Conservation (phyloP, 148 eudicot species). For the Agrostemma githago region DNA sequence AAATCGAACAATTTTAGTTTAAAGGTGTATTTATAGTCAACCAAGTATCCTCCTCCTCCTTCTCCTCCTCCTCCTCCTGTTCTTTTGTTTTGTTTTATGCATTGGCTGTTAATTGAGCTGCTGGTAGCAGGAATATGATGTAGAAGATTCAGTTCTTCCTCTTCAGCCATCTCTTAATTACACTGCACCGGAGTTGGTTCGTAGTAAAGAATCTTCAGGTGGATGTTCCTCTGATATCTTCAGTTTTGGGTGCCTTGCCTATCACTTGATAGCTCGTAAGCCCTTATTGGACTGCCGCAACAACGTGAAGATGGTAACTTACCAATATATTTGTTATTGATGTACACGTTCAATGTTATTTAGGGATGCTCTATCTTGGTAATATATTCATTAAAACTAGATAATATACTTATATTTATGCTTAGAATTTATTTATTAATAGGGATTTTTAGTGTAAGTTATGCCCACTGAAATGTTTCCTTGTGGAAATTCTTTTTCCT, state of each 20-base stretch:
- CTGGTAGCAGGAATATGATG: constrained; percentile 81
- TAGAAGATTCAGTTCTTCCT: constrained; percentile 88
- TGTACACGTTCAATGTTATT: neutral
- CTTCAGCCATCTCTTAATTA: constrained; percentile 95
- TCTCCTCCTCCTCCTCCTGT: neutral
- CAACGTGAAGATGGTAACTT: constrained; percentile 92
- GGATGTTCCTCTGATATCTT: constrained; percentile 86
- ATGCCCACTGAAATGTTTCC: neutral
- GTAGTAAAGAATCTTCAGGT: constrained; percentile 61
- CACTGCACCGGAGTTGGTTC: constrained; percentile 94
- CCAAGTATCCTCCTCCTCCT: neutral
- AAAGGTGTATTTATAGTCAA: constrained; percentile 7
- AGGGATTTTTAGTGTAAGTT: neutral
- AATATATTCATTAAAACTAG: neutral
- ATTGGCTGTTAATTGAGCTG: constrained; percentile 5
- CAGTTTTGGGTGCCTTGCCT: constrained; percentile 94
- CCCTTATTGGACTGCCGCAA: constrained; percentile 96
- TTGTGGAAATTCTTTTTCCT: neutral
- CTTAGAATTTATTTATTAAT: neutral
- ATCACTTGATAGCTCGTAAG: constrained; percentile 83
- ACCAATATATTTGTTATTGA: constrained; percentile 10
- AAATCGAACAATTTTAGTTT: neutral
- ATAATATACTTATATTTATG: neutral
- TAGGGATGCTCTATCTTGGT: no score
- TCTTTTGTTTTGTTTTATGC: neutral